phyloP scores from a whole-genome alignment of 2,329 filamentous ascomycete species.

The Juglanconis oblonga region DNA sequence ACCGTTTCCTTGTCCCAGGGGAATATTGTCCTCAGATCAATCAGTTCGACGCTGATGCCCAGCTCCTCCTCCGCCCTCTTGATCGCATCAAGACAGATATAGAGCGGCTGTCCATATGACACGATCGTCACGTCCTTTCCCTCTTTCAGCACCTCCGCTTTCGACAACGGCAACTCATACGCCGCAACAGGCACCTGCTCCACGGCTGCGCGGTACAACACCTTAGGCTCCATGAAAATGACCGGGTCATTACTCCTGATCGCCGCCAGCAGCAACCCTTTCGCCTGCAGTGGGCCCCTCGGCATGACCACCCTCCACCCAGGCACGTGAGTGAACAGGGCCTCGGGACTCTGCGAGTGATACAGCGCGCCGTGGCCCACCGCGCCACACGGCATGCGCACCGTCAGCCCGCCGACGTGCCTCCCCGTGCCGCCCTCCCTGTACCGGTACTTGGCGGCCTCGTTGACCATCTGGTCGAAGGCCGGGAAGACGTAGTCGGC shows the following conservation, averaged over 20 bases:
- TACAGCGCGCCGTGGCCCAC: conserved; percentile 87
- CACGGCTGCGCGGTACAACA: conserved; percentile 84
- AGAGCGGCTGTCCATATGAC: conserved; percentile 86
- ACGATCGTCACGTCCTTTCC: conserved; percentile 80
- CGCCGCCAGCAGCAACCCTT: conserved; percentile 75
- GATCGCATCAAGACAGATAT: conserved; percentile 77
- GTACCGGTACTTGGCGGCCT: conserved; percentile 77
- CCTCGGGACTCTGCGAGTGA: conserved; percentile 86
- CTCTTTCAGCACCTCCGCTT: conserved; percentile 78
- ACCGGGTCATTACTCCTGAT: conserved; percentile 83
- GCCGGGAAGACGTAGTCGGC: conserved; percentile 76
- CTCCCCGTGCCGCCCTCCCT: conserved; percentile 59
- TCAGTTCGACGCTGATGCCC: conserved; percentile 76
- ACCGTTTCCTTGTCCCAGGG: conserved; percentile 87
- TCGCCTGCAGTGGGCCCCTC: conserved; percentile 81
- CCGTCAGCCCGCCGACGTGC: conserved; percentile 73
- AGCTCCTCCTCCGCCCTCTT: conserved; percentile 71
- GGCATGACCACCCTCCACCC: conserved; percentile 84
- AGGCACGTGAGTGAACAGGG: conserved; percentile 83
- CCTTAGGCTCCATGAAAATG: conserved; percentile 92
- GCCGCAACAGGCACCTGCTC: conserved; percentile 82
- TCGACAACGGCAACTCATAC: conserved; percentile 81
- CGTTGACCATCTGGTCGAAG: conserved; percentile 76
- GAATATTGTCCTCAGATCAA: conserved; percentile 84
- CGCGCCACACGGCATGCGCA: conserved; percentile 86